These are phyloP conservation scores for Solanum chiquidenum DNA, from an alignment of 257 asterid genomes.

Conservation along the genomic window DNA sequence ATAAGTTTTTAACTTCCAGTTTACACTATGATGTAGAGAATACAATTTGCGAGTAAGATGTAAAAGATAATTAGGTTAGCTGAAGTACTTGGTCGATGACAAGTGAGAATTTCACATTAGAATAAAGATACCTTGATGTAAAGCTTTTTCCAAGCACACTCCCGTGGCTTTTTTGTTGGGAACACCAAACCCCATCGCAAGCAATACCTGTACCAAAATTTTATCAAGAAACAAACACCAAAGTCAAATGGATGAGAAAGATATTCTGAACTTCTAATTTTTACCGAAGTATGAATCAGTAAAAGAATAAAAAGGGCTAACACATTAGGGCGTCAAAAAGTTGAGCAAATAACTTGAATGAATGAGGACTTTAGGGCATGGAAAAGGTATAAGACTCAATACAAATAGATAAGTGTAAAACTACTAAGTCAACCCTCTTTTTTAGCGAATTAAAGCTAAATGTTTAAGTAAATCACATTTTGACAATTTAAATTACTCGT, in stretches of 20 bases:
- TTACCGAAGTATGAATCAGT: background rate
- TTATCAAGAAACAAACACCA: background rate
- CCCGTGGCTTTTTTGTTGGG: conserved; percentile 62
- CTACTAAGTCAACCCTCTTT: background rate
- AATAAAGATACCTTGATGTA: conserved; percentile 26
- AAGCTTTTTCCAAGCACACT: conserved; percentile 81
- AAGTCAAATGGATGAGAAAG: background rate
- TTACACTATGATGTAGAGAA: background rate
- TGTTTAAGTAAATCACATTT: background rate
- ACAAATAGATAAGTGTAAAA: background rate
- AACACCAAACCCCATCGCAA: conserved; percentile 85
- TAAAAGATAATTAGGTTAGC: background rate
- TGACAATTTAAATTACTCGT: background rate
- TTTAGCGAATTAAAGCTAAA: no score
- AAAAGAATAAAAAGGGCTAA: background rate
- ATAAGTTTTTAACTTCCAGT: background rate
- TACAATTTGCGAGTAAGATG: background rate
- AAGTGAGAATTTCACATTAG: no score
- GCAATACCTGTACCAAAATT: conserved; percentile 29
- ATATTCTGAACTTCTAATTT: background rate
- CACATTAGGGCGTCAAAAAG: background rate
- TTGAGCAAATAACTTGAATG: background rate
- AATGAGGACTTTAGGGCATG: background rate
- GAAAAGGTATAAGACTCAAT: background rate
- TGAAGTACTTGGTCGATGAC: background rate